Conservation (phyloP, 2,329 filamentous ascomycete genomes). For the Ceratocystis ficicola region DNA sequence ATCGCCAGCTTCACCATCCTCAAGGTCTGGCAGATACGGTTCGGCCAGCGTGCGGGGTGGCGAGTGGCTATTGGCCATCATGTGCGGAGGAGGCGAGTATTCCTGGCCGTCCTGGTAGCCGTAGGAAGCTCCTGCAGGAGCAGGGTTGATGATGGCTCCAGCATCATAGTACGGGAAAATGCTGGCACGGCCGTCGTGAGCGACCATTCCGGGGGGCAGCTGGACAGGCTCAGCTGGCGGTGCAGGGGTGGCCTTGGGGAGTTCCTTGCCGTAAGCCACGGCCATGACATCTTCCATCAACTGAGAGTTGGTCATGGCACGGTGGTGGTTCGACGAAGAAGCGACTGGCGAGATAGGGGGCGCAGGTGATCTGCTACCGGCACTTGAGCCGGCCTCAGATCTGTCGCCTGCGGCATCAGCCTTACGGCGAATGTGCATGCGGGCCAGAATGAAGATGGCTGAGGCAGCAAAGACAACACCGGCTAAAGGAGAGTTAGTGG, state of each 20-base stretch:
- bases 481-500: slow-evolving; percentile 8
- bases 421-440: slow-evolving; percentile 18
- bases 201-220: slow-evolving; percentile 15
- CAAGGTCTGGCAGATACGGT: neutral
- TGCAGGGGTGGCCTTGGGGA: neutral
- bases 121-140: slow-evolving; percentile 7
- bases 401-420: neutral
- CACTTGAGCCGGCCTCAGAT: neutral
- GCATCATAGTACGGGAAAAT: slow-evolving; percentile 14
- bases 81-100: neutral
- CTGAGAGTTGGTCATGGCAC: slow-evolving; percentile 20
- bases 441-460: slow-evolving; percentile 16
- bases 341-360: slow-evolving; percentile 11
- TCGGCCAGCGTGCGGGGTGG: neutral
- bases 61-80: neutral
- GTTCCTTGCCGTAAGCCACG: slow-evolving; percentile 15
- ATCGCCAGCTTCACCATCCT: slow-evolving; percentile 3
- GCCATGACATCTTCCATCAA: slow-evolving; percentile 19
- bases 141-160: slow-evolving; percentile 8
- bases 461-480: slow-evolving; percentile 21
- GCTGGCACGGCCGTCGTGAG: slow-evolving; percentile 12
- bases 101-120: slow-evolving; percentile 17
- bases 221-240: slow-evolving; percentile 9
- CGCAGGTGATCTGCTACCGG: neutral
- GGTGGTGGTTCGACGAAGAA: slow-evolving; percentile 4